Evolutionary conservation across 192 early-diverging fungal genomes (phyloP).

Genomic region (Phycomyces blakesleeanus): DNA sequence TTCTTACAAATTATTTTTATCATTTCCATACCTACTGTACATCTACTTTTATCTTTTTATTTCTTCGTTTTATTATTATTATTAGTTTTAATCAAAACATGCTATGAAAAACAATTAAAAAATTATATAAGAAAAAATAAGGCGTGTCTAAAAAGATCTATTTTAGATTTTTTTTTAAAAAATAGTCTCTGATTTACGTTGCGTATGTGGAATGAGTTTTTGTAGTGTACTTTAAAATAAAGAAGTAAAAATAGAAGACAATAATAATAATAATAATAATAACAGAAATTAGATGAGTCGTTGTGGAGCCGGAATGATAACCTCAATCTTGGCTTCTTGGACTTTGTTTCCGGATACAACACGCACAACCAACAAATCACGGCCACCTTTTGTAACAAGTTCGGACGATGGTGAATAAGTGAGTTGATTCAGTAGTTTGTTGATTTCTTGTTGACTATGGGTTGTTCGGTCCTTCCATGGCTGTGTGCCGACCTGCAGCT

Average conservation of each 20-base stretch:
- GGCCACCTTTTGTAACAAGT: constrained; percentile 18
- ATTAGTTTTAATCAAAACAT: too few species aligned
- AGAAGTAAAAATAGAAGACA: not conserved
- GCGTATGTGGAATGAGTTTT: too few species aligned
- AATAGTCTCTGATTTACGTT: not conserved
- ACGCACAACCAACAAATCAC: constrained; percentile 7
- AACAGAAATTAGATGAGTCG: too few species aligned
- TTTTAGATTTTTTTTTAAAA: not conserved
- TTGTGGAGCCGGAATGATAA: too few species aligned
- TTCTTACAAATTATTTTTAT: too few species aligned
- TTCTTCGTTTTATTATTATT: too few species aligned
- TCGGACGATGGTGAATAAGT: constrained; percentile 25
- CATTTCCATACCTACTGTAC: too few species aligned
- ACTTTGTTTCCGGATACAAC: not conserved
- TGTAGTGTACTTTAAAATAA: too few species aligned
- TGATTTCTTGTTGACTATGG: constrained; percentile 27
- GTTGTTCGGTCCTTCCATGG: constrained; percentile 14
- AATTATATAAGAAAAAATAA: too few species aligned
- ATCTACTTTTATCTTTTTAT: too few species aligned
- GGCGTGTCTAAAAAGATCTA: too few species aligned
- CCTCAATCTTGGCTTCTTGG: not conserved
- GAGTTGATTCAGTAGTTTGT: constrained; percentile 25
- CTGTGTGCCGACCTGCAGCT: constrained; percentile 17
- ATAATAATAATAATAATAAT: not conserved
- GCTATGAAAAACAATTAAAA: too few species aligned